phyloP scores from a whole-genome alignment of 1,139 yeast genomes.

The Candida gigantensis region DNA sequence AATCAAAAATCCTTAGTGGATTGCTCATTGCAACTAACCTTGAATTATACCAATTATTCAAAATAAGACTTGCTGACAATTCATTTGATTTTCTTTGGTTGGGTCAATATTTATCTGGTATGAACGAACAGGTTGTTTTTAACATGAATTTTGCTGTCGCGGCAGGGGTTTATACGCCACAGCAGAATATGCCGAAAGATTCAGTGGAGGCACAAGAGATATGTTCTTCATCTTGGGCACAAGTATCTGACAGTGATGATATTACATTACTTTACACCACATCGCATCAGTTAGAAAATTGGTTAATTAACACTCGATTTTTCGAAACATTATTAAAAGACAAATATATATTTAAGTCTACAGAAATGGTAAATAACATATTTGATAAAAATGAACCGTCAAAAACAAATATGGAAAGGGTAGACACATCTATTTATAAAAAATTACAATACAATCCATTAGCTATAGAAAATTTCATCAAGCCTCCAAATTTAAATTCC shows the following conservation, averaged over 20 bases:
- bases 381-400: constrained; percentile 11
- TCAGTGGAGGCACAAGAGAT: constrained; percentile 30
- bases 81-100: constrained; percentile 36
- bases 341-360: constrained; percentile 16
- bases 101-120: constrained; percentile 36
- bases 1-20: constrained; percentile 29
- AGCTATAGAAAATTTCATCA: constrained; percentile 22
- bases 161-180: constrained; percentile 38
- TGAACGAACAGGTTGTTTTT: constrained; percentile 22
- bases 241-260: constrained; percentile 28
- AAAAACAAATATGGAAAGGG: constrained; percentile 6
- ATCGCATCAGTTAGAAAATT: constrained; percentile 37
- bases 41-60: constrained; percentile 26
- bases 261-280: constrained; percentile 31
- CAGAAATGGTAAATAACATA: constrained; percentile 12
- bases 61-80: constrained; percentile 22
- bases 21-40: constrained; percentile 29
- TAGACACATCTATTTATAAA: constrained; percentile 11
- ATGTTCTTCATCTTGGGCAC: constrained; percentile 45
- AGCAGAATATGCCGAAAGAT: constrained; percentile 19
- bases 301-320: constrained; percentile 17
- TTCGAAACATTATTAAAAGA: constrained; percentile 18
- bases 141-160: constrained; percentile 29
- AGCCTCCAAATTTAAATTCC: constrained; percentile 23
- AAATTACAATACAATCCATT: constrained; percentile 22